Base-by-base conservation (phyloP, 176 grass and related monocot genomes). In the Rhipidocladum racemiflorum region DNA sequence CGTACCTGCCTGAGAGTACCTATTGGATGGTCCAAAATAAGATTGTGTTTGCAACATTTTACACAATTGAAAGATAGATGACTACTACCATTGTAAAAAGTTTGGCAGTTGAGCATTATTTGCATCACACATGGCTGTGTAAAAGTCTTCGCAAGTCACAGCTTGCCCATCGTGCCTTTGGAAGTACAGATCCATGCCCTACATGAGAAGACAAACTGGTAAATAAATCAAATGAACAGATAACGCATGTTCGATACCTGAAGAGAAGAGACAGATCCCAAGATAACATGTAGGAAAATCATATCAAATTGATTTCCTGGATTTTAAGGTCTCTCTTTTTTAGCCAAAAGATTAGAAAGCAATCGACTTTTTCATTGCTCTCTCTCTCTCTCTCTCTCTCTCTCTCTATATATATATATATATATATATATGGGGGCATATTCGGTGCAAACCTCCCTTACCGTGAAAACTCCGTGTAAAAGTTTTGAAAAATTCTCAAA, bases 101-200 rank as follows among this genome's bases (percentile, higher is more conserved):
- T 93, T 99, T 9, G 88, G 75, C 28, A 99, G 83, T 48, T 93
- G 89, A 25, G 92, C 62, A 88, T 91, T 87, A 85, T 99, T 99
- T 79, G 96, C 96, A 88, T 99, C 91, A 86, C 92, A 88, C 92
- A 99, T 99, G n/a, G 96, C 92, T 76, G 96, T 80, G 65, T 91
- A 99, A 24, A 99, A 99, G 53, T 99, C 92, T 90, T 99, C 92
- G 80, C 96, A 99, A 60, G 92, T 91, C 82, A 99, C 96, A 72
- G 92, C 96, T 90, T 99, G 92, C 42, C 96, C 92, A 80, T 99
- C 96, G 40, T 99, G 96, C 82, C 96, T 99, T 81, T 95, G 68
- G 70, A 99, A 99, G 87, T 99, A 99, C 61, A 99, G 92, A 90
- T 99, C 92, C 96, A 99, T 99, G 48, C 96, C 96, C 96, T 99